Evolutionary conservation across 1,284 basidiomycete species (phyloP).

Genomic region (Hymenochaete sp.): DNA sequence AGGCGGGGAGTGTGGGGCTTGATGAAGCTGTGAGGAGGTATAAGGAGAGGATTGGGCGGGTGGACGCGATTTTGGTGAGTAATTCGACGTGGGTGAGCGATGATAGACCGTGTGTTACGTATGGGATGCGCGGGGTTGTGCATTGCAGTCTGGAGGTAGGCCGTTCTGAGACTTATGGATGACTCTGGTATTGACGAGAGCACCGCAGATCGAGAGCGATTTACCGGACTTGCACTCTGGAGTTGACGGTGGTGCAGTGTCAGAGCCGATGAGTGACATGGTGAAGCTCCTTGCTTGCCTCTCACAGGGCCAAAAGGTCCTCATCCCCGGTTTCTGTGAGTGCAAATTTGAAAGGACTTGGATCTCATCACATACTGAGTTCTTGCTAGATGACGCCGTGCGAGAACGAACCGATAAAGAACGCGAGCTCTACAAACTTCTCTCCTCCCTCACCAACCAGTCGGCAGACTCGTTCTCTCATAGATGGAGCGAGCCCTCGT

Average conservation of each 20-base stretch:
- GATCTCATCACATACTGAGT: conserved; percentile 10
- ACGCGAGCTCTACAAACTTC: conserved; percentile 52
- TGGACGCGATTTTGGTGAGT: conserved; percentile 83
- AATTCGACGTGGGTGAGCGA: conserved; percentile 98
- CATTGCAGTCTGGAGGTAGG: conserved; percentile 68
- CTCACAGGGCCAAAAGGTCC: conserved; percentile 41
- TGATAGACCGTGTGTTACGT: conserved; percentile 90
- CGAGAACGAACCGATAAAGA: conserved; percentile 61
- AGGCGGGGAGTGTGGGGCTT: conserved; percentile 85
- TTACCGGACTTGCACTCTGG: conserved; percentile 83
- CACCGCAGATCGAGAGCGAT: conserved; percentile 49
- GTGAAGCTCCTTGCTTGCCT: conserved; percentile 72
- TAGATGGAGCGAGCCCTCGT: conserved; percentile 71
- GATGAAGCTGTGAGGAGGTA: conserved; percentile 63
- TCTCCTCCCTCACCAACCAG: conserved; percentile 60
- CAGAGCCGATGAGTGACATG: conserved; percentile 92
- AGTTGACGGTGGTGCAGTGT: conserved; percentile 82
- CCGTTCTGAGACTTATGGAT: neutral
- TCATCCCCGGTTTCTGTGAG: conserved; percentile 82
- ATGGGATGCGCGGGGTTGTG: conserved; percentile 89
- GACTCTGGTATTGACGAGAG: neutral
- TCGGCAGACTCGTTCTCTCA: conserved; percentile 60
- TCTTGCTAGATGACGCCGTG: conserved; percentile 62
- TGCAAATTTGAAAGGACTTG: conserved; percentile 18
- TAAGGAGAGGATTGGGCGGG: conserved; percentile 72